Conservation (phyloP, 2,329 filamentous ascomycete genomes). For the Pyricularia sp. region DNA sequence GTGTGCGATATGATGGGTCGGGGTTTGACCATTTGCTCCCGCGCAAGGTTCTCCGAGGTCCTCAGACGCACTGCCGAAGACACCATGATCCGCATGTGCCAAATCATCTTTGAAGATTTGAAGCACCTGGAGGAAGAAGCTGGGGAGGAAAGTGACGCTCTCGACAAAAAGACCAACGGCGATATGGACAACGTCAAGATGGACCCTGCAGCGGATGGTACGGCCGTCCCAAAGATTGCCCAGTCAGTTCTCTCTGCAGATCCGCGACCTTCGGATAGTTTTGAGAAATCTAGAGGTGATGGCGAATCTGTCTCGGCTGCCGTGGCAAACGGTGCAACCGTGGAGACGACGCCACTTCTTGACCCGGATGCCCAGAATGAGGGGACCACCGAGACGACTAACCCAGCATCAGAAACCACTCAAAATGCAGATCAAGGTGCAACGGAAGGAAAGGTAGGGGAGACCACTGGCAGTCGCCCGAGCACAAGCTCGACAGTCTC, state of each 20-base stretch:
- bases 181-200: conserved; percentile 75
- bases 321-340: background rate
- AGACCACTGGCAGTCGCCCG: conserved; percentile 7
- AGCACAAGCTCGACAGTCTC: conserved; percentile 12
- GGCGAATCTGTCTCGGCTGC: conserved; percentile 13
- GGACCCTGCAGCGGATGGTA: conserved; percentile 63
- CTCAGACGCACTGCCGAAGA: conserved; percentile 87
- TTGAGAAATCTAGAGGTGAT: conserved; percentile 24
- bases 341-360: background rate
- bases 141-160: conserved; percentile 53
- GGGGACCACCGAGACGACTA: conserved; percentile 8
- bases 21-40: conserved; percentile 93
- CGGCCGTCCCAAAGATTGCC: conserved; percentile 15
- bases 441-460: conserved; percentile 6
- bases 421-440: background rate
- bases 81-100: conserved; percentile 97
- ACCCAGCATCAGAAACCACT: background rate
- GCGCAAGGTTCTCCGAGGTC: conserved; percentile 82
- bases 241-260: conserved; percentile 10
- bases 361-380: background rate
- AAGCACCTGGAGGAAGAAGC: conserved; percentile 77
- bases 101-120: conserved; percentile 91
- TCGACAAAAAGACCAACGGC: conserved; percentile 57
- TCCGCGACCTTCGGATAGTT: conserved; percentile 29
- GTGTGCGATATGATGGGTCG: conserved; percentile 99